Evolutionary conservation across 768 basidiomycete species (phyloP).

Genomic region (Suillus subluteus): DNA sequence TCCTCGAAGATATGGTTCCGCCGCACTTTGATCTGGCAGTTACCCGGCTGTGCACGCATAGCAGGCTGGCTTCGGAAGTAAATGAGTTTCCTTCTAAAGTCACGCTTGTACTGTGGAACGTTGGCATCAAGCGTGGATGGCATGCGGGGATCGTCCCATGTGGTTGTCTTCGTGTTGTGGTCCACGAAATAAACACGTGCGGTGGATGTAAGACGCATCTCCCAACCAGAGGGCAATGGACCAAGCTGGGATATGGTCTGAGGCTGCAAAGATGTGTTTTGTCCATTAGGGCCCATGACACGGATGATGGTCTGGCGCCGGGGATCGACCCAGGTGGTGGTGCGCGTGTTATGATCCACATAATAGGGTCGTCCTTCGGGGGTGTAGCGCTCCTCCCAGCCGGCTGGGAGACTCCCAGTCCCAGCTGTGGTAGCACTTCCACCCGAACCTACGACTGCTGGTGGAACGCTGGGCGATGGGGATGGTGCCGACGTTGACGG

Average conservation of each 20-base stretch:
- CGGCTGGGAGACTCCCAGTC: conserved; percentile 86
- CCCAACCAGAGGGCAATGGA: conserved; percentile 97
- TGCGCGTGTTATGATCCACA: conserved; percentile 98
- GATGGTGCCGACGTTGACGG: conserved; percentile 36
- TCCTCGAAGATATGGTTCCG: conserved; percentile 99
- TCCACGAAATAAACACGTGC: conserved; percentile 99
- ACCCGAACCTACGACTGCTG: conserved; percentile 53
- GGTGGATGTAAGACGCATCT: conserved; percentile 98
- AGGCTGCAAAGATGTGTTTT: conserved; percentile 85
- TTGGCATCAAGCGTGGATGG: conserved; percentile 96
- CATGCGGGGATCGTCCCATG: conserved; percentile 98
- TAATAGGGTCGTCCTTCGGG: conserved; percentile 99
- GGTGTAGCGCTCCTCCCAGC: conserved; percentile 99
- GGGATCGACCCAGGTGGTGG: conserved; percentile 99
- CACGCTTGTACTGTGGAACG: conserved; percentile 99
- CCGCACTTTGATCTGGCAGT: conserved; percentile 98
- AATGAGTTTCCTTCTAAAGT: conserved; percentile 98
- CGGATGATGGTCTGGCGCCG: conserved; percentile 96
- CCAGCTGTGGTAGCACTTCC: conserved; percentile 68
- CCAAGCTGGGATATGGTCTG: conserved; percentile 97
- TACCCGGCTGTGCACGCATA: conserved; percentile 96
- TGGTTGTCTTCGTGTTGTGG: conserved; percentile 99
- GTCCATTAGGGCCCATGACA: conserved; percentile 93
- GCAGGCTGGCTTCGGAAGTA: conserved; percentile 99
- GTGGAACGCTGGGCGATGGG: conserved; percentile 37